Evolutionary conservation across 2,329 filamentous ascomycete genomes (phyloP), one percentile per base, ranked within the genome.

Genomic region (Colletotrichum nymphaeae): DNA sequence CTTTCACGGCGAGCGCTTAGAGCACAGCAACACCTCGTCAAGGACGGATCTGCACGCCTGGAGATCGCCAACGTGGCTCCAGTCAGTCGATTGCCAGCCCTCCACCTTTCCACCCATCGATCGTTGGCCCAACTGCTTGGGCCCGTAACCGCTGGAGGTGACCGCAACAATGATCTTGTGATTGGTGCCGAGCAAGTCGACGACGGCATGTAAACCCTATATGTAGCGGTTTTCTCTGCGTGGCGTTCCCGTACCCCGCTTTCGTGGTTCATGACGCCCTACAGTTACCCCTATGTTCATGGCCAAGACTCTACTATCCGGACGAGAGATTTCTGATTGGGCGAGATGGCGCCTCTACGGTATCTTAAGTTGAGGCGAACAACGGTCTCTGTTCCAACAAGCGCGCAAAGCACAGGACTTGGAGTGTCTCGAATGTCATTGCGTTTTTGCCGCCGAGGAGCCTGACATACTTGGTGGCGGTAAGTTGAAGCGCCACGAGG

Each of bases 61-160:
- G 52, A 63, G 60, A 70, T 73, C 35, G 59, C 57, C 56, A 58
- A 74, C 73, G 73, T 74, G 73, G 73, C 70, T 70, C 73, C 73
- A 74, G 62, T 65, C 55, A 60, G 24, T 55, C 37, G 24, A 46
- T 58, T 57, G 16, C 35, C 42, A 63, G 56, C 6, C 56, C 70
- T 70, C 42, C 69, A 63, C 24, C 58, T 72, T 42, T n/a, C n/a
- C n/a, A 35, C 68, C 6, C 35, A 63, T 72, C 37, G 63, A 63
- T 68, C 58, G 63, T 35, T 30, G 37, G 58, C 63, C 63, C 49
- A 63, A 24, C 35, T 52, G 30, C 9, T 37, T 49, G 72, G 42
- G 22, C 52, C 52, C 24, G 62, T 72, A 73, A 49, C 72, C 68
- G 69, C 69, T 53, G 57, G 28, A 9, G 42, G 42, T 30, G 37